Base-by-base conservation (phyloP, 2,329 filamentous ascomycete genomes). In the Metarhizium robertsii region DNA sequence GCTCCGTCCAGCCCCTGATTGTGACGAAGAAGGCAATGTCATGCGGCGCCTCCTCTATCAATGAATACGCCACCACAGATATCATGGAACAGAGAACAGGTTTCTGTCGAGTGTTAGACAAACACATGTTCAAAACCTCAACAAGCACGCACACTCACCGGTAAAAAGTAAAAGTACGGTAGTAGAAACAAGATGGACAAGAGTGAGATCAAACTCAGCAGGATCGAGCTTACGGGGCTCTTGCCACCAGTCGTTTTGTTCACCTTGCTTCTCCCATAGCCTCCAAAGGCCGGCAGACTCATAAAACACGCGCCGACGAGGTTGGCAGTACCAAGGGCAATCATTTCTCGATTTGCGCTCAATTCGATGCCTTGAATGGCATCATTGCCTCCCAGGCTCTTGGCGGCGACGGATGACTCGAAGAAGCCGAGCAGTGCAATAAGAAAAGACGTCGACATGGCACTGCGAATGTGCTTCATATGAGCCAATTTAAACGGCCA, bases 351-450 rank as follows among this genome's bases (percentile, higher is more conserved):
- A 67, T 99, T 99, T 1, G 94, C 83, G 66, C 91, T 96, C 46
- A 96, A 77, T 53, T 87, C 83, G 67, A 96, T 90, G 36, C 85
- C 87, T 57, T 88, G 81, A 36, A 96, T 86, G 10, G 83, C 83
- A 59, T 86, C 82, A 52, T 76, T 76, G 46, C 82, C 81, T 6
- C 87, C 88, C 2, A 99, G 75, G 59, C 89, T 92, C 72, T 97
- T 97, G 40, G 94, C 94, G 1, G 94, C 94, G 13, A 99, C 91
- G 0, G 91, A 96, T 2, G 90, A 96, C 71, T 99, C 94, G 64
- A 99, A 99, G 72, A 99, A 99, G n/a, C 94, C 94, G 0, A 99
- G 84, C 29, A 99, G 78, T 0, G 92, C 90, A 60, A 99, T 96
- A 54, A 97, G 78, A 65, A 99, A 96, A 0, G 90, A 88, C 0